phyloP scores from a whole-genome alignment of 352 stramenopile species.

The Phytophthora cactorum region DNA sequence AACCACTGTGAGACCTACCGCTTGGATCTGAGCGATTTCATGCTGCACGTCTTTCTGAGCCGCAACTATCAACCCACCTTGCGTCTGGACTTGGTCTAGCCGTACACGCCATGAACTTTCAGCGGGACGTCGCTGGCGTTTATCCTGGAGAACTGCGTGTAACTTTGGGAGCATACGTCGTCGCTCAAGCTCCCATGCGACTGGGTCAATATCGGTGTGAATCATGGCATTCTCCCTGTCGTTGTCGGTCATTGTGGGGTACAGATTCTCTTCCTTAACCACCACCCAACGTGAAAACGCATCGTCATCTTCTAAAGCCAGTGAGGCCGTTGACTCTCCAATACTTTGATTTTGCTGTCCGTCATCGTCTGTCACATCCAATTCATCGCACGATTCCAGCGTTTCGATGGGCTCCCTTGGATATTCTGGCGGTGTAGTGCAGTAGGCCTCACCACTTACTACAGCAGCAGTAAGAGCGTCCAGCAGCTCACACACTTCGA shows the following conservation, averaged over 20 bases:
- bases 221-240: conserved; percentile 45
- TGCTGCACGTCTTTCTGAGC: conserved; percentile 11
- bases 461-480: conserved; percentile 50
- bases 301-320: conserved; percentile 36
- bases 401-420: conserved; percentile 49
- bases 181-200: conserved; percentile 47
- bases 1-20: conserved; percentile 16
- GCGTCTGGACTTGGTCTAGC: conserved; percentile 36
- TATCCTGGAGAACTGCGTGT: conserved; percentile 30
- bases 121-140: conserved; percentile 14
- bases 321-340: conserved; percentile 45
- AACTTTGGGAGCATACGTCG: conserved; percentile 48
- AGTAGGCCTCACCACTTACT: conserved; percentile 27
- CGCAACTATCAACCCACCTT: conserved; percentile 27
- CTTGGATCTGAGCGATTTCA: conserved; percentile 33
- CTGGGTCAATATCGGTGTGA: conserved; percentile 44
- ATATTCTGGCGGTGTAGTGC: conserved; percentile 36
- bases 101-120: conserved; percentile 39
- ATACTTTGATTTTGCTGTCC: conserved; percentile 19
- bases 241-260: neutral
- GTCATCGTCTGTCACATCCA: conserved; percentile 54
- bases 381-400: conserved; percentile 45
- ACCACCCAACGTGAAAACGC: conserved; percentile 52
- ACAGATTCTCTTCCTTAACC: conserved; percentile 39
- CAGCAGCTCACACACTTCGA: conserved; percentile 64